Conservation (phyloP, 164 flowering plant species). For the Sedum album region DNA sequence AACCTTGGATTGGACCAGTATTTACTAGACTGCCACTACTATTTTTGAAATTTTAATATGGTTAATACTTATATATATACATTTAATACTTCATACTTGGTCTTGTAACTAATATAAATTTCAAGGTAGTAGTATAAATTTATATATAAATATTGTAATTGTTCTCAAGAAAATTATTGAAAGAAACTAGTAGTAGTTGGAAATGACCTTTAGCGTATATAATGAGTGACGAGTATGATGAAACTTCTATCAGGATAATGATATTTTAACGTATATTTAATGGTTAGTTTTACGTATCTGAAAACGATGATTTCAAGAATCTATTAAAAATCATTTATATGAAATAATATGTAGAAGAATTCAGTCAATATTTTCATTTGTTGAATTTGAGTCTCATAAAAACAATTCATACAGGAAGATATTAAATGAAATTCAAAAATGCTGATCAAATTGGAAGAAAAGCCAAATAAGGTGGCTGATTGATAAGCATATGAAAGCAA, state of each 20-base stretch:
- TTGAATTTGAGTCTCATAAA: not conserved
- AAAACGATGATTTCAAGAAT: not conserved
- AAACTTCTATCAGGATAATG: not conserved
- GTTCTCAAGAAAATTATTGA: too few relatives aligned
- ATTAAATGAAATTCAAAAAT: not conserved
- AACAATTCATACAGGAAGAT: too few relatives aligned
- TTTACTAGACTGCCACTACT: not conserved
- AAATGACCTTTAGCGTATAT: not conserved
- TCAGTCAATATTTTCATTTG: not conserved
- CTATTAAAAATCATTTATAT: not conserved
- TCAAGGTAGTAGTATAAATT: too few relatives aligned
- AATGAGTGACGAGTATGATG: not conserved
- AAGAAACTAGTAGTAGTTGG: not conserved
- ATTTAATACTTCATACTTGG: too few relatives aligned
- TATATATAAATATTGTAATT: too few relatives aligned
- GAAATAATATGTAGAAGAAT: too few relatives aligned
- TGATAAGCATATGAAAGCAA: conserved; percentile 13
- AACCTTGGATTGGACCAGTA: not conserved
- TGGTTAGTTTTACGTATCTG: not conserved
- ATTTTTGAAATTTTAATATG: not conserved
- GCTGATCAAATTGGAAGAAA: not conserved
- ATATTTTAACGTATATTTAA: not conserved
- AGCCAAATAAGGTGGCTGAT: conserved; percentile 2
- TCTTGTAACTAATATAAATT: too few relatives aligned
- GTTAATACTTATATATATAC: not conserved